A percentile compares a stretch with the other conserved stretches of the same genome.
These are phyloP conservation scores for Cordyceps cateniannulata DNA, from an alignment of 2,329 filamentous ascomycete genomes.

Conservation along the genomic window DNA sequence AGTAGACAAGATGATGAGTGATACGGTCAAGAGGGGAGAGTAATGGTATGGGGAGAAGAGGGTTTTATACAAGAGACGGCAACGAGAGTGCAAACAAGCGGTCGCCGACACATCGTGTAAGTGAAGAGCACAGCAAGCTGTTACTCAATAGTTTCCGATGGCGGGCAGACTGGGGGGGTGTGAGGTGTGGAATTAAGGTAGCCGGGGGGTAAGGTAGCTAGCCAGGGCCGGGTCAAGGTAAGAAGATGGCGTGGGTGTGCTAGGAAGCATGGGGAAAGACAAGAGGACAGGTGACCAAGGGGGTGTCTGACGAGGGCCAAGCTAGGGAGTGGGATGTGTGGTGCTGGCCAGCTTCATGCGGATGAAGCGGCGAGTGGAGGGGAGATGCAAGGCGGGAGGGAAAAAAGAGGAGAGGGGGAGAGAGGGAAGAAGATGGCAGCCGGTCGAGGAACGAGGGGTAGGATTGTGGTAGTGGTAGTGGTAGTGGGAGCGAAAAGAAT, in stretches of 20 bases:
- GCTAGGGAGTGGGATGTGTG: not conserved
- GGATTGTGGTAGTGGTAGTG: too few species aligned
- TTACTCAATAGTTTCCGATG: constrained; percentile 14
- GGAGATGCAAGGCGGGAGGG: not conserved
- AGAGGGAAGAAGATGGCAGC: not conserved
- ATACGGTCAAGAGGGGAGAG: not conserved
- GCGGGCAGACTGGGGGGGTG: not conserved
- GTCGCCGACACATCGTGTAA: constrained; percentile 25
- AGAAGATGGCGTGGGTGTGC: not conserved
- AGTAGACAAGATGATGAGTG: not conserved
- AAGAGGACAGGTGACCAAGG: constrained; percentile 4
- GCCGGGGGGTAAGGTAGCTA: not conserved
- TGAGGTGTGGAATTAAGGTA: not conserved
- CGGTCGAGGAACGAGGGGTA: not conserved
- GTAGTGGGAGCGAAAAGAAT: not conserved
- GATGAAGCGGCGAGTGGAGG: not conserved
- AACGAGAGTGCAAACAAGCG: constrained; percentile 14
- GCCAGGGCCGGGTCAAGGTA: not conserved
- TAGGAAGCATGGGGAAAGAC: constrained; percentile 3
- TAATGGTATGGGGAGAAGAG: not conserved
- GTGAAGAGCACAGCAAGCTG: constrained; percentile 11
- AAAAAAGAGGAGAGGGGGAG: not conserved
- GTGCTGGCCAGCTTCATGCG: not conserved
- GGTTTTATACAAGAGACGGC: constrained; percentile 8
- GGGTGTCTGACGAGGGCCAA: constrained; percentile 5